These are phyloP conservation scores for Penicillium flavigenum DNA, from an alignment of 495 filamentous ascomycete species.

Conservation along the genomic window DNA sequence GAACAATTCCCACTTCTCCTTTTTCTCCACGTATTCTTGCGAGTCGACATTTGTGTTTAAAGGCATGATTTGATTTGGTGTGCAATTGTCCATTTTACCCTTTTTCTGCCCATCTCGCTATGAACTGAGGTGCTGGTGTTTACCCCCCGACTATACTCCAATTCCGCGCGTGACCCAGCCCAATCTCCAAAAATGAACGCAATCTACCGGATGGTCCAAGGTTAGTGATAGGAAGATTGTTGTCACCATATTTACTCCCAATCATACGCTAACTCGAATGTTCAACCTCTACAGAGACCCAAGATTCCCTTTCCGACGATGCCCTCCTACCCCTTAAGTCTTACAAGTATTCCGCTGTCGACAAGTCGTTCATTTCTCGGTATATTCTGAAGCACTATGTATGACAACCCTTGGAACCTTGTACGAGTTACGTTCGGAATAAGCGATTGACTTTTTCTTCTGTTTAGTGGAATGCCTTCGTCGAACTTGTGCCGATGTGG, in stretches of 20 bases:
- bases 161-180: conserved; percentile 20
- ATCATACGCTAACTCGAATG: conserved; percentile 18
- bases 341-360: conserved; percentile 96
- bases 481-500: conserved; percentile 90
- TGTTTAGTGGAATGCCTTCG: conserved; percentile 91
- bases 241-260: background rate
- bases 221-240: conserved; percentile 22
- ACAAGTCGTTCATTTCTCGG: conserved; percentile 91
- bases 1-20: conserved; percentile 15
- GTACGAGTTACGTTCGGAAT: background rate
- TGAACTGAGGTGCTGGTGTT: conserved; percentile 15
- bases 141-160: conserved; percentile 9
- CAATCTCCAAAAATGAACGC: conserved; percentile 34
- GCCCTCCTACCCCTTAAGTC: conserved; percentile 79
- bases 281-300: conserved; percentile 39
- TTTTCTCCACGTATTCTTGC: conserved; percentile 18
- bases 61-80: conserved; percentile 10
- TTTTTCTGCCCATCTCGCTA: conserved; percentile 2
- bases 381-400: conserved; percentile 96
- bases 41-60: conserved; percentile 6
- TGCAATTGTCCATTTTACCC: conserved; percentile 1
- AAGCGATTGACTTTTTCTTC: conserved; percentile 14
- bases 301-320: conserved; percentile 66
- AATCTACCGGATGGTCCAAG: conserved; percentile 46
- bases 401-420: conserved; percentile 39